A percentile compares a stretch with the other conserved stretches of the same genome.
Evolutionary conservation across 352 stramenopile genomes (phyloP).

Genomic region (Peronospora farinosa): DNA sequence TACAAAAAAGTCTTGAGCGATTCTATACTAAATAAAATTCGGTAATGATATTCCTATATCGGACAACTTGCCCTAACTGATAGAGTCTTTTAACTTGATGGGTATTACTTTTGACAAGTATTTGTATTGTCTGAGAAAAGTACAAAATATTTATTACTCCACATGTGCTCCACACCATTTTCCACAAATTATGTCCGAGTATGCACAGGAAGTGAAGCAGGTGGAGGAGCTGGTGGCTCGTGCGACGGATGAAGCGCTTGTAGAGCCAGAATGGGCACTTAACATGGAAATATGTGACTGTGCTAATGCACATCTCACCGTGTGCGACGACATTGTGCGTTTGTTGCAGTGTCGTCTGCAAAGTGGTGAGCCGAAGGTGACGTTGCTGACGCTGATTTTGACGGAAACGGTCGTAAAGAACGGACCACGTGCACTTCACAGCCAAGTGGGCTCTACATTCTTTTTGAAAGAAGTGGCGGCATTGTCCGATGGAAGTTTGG

Average conservation of each 20-base stretch:
- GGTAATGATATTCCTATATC: too few relatives aligned
- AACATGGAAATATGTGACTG: slow-evolving; percentile 72
- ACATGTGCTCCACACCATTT: too few relatives aligned
- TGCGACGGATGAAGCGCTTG: slow-evolving; percentile 48
- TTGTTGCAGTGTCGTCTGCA: slow-evolving; percentile 55
- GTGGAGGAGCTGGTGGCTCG: slow-evolving; percentile 45
- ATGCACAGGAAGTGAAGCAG: slow-evolving; percentile 35
- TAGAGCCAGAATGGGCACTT: slow-evolving; percentile 56
- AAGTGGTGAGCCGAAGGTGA: slow-evolving; percentile 34
- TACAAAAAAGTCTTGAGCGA: too few relatives aligned
- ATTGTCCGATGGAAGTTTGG: slow-evolving; percentile 56
- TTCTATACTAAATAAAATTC: too few relatives aligned
- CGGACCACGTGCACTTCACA: slow-evolving; percentile 46
- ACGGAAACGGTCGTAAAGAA: slow-evolving; percentile 80
- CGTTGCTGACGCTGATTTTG: slow-evolving; percentile 54
- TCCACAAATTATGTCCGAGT: slow-evolving; percentile 32
- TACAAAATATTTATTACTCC: too few relatives aligned
- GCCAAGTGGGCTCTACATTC: slow-evolving; percentile 43
- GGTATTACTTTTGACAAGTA: too few relatives aligned
- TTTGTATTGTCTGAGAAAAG: too few relatives aligned
- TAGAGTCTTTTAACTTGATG: too few relatives aligned
- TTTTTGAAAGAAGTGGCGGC: slow-evolving; percentile 68
- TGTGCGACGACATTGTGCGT: slow-evolving; percentile 56
- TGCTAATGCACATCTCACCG: slow-evolving; percentile 39
- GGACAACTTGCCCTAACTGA: too few relatives aligned